phyloP scores from a whole-genome alignment of 208 protist species.

The Crithidia fasciculata region DNA sequence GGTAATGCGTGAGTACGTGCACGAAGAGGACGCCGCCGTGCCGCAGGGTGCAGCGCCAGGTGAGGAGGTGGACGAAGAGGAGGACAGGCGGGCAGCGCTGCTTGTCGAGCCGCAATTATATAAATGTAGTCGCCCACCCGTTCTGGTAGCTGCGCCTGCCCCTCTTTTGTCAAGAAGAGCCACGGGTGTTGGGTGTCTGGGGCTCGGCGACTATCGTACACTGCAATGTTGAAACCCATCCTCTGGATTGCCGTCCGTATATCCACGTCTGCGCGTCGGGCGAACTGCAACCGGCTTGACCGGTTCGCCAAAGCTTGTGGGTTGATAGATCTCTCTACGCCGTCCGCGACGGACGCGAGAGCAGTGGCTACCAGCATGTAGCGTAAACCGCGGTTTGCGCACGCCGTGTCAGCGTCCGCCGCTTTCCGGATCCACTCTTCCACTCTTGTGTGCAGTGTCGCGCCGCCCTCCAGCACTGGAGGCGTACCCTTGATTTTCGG shows the following conservation, averaged over 20 bases:
- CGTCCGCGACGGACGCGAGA: neutral
- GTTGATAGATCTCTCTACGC: neutral
- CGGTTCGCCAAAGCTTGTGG: neutral
- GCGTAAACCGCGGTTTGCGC: neutral
- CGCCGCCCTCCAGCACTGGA: neutral
- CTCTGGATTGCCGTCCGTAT: neutral
- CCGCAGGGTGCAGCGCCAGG: neutral
- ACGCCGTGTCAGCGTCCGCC: neutral
- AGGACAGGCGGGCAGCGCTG: neutral
- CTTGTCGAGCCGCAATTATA: neutral
- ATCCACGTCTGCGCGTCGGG: constrained; percentile 2
- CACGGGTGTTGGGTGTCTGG: neutral
- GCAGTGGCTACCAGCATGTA: neutral
- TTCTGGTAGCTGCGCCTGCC: neutral
- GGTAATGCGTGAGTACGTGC: neutral
- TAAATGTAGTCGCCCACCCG: neutral
- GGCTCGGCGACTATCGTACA: neutral
- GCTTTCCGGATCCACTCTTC: neutral
- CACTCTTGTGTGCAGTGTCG: neutral
- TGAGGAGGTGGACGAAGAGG: neutral
- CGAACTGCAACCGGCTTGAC: neutral
- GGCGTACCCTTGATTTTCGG: neutral
- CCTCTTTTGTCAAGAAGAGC: constrained; percentile 1
- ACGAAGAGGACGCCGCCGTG: neutral
- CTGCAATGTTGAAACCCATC: neutral